Conservation (phyloP, 371 early-diverging fungal species). For the Mortierella sp. region DNA sequence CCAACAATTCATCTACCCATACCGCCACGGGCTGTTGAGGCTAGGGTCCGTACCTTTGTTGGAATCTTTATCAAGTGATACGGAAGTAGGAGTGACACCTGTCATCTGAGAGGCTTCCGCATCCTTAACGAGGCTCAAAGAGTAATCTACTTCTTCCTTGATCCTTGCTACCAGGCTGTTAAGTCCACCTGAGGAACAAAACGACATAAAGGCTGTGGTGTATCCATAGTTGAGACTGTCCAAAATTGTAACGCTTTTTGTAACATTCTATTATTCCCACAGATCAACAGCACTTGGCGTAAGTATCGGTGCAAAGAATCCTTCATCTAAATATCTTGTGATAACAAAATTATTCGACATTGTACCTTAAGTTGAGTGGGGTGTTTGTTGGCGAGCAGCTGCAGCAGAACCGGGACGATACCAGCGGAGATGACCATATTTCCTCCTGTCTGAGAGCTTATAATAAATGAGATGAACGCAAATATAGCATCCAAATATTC, state of each 20-base stretch:
- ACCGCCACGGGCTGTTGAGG: neutral
- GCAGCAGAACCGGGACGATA: constrained; percentile 81
- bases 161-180: constrained; percentile 81
- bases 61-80: constrained; percentile 14
- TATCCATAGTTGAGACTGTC: constrained; percentile 88
- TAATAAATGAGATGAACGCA: constrained; percentile 79
- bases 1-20: neutral
- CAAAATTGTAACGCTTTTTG: constrained; percentile 80
- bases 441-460: constrained; percentile 86
- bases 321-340: neutral
- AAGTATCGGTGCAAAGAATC: neutral
- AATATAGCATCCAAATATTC: constrained; percentile 91
- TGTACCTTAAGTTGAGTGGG: constrained; percentile 68
- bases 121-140: constrained; percentile 55
- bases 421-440: constrained; percentile 94
- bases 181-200: constrained; percentile 88
- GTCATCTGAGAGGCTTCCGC: constrained; percentile 56
- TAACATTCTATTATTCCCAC: constrained; percentile 60
- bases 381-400: constrained; percentile 68
- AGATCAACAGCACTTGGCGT: neutral
- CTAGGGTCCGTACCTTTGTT: constrained; percentile 35
- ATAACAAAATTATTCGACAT: neutral
- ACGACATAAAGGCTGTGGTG: constrained; percentile 80
- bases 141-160: constrained; percentile 73
- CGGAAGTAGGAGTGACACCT: constrained; percentile 32